Conservation (phyloP, 2,329 filamentous ascomycete species). For the Beauveria medogensis region DNA sequence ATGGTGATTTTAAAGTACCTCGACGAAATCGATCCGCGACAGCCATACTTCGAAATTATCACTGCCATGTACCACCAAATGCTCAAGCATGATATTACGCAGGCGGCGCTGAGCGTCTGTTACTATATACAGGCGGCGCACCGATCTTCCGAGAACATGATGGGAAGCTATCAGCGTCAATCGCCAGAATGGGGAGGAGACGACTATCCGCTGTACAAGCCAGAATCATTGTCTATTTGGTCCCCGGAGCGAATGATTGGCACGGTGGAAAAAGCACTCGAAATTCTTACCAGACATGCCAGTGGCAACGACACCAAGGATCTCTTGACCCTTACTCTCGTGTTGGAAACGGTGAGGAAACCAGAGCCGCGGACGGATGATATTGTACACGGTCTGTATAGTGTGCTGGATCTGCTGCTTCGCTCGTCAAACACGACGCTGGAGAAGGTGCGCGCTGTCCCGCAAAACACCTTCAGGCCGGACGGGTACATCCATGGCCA, state of each 20-base stretch:
- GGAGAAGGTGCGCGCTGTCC: conserved; percentile 23
- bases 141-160: conserved; percentile 19
- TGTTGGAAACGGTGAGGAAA: conserved; percentile 37
- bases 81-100: conserved; percentile 45
- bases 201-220: conserved; percentile 25
- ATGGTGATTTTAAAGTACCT: conserved; percentile 48
- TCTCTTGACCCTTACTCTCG: conserved; percentile 39
- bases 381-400: conserved; percentile 32
- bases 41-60: conserved; percentile 38
- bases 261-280: conserved; percentile 40
- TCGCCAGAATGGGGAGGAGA: conserved; percentile 26
- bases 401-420: conserved; percentile 37
- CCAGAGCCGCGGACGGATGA: conserved; percentile 34
- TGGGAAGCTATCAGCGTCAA: conserved; percentile 24
- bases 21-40: conserved; percentile 42
- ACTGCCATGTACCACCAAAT: conserved; percentile 46
- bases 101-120: conserved; percentile 47
- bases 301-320: conserved; percentile 44
- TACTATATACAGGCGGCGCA: conserved; percentile 39
- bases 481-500: conserved; percentile 22
- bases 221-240: conserved; percentile 33
- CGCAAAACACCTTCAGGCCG: conserved; percentile 17
- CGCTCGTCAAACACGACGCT: conserved; percentile 35
- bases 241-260: conserved; percentile 31
- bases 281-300: conserved; percentile 37